Base-by-base conservation (phyloP, 1,139 yeast species). In the Lipomyces yarrowii region DNA sequence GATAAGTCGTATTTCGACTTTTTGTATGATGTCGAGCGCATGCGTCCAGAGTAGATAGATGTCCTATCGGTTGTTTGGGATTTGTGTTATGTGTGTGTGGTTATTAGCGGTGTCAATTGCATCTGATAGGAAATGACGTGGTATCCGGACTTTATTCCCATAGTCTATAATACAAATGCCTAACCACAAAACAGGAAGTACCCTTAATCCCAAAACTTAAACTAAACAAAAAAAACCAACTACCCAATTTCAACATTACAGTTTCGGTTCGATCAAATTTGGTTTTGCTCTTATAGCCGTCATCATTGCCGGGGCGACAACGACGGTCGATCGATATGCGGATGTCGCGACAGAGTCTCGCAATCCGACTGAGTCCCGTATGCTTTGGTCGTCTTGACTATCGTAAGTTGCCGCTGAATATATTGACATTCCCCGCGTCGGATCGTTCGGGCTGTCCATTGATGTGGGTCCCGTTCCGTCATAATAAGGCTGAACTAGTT, bases 1-100 rank as follows among this genome's bases (percentile, higher is more conserved):
- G 98, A 93, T 77, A 91, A 91, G 80, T 84, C 90, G 42, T 94
- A 93, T 82, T 92, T 85, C 78, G 98, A 94, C 72, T 94, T 94
- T 81, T 87, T 88, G 77, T 93, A 90, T 76, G 97, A 92, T 77
- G 93, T 91, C 71, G 97, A 92, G 64, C 65, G 70, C 21, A 66
- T 68, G 62, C 67, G 70, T 21, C 42, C 62, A 26, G 60, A 63
- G 32, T 64, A 64, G 48, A 26, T 35, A n/a, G 56, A 30, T 48
- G 30, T 51, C 13, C 18, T 18, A 42, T 42, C 21, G n/a, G n/a
- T 26, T 46, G 15, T 18, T 46, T 42, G 21, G 52, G 56, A 53
- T 30, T 32, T n/a, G 33, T 32, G 15, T 53, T 30, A 53, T 18
- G 21, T 73, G n/a, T 75, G 48, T n/a, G 48, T 21, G 48, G n/a